Evolutionary conservation across 2,329 filamentous ascomycete species (phyloP), one percentile per base, ranked within the genome.

Genomic region (Dactylellina cionopaga): DNA sequence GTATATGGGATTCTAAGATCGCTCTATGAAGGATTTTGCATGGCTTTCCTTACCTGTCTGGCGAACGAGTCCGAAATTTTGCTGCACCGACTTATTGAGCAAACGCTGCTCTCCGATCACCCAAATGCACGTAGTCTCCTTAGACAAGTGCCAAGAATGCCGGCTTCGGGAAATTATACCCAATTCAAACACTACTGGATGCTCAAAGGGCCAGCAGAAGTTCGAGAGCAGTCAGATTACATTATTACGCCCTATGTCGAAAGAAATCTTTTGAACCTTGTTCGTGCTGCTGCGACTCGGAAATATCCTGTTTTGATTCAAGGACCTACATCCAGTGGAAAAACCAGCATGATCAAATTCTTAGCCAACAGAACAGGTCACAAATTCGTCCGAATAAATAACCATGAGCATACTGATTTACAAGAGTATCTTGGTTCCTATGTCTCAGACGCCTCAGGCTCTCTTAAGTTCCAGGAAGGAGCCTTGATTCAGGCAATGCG

Each of bases 261-360:
- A 80, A 89, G 92, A 55, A 99, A 99, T 75, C 85, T 99, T 75
- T 87, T 97, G 76, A 99, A 99, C 77, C 82, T 99, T 25, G 94
- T 98, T 9, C 87, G 96, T 78, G 96, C 95, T 2, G 92, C 92
- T 13, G 98, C 94, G 0, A 99, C 94, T 3, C 84, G 92, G 33
- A 88, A 91, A 51, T 99, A 96, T 79, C 96, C 95, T 0, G 92
- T 99, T 51, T 84, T 99, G 7, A 90, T 99, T 17, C 95, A 99
- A 80, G 95, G 95, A 2, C 95, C 96, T 10, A 99, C 95, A 0
- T 99, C 96, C 3, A 91, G 94, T 10, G 95, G 95, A 75, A 99
- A 99, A 81, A 99, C 95, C 0, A 98, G 94, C 80, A 99, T 99
- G 95, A 96, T 99, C 41, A 94, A 98, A 80, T 97, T 96, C 79